Base-by-base conservation (phyloP, 2,329 filamentous ascomycete genomes). In the Lecanosticta acicola region DNA sequence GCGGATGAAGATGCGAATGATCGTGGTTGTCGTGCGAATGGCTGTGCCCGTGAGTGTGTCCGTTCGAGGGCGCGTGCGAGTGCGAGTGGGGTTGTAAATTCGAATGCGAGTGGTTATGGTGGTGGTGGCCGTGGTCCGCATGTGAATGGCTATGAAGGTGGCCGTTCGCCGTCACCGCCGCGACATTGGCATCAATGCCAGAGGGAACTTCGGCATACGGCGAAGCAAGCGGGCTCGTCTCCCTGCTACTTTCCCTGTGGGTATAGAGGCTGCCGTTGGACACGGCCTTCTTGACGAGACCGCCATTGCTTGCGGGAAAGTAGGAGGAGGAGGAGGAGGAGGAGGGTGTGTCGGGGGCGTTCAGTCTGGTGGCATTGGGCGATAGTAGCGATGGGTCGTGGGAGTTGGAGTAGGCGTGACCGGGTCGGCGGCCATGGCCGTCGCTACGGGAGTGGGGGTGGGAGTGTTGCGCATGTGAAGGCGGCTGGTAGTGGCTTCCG, bases 241-340 rank as follows among this genome's bases (percentile, higher is more conserved):
- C 61, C 32, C 56, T 48, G 43, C 59, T 62, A 32, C 49, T 52
- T 46, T 64, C 61, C 43, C 54, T 49, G 46, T 57, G 55, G 24
- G 59, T 57, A 46, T 58, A 58, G 32, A 61, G 53, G 42, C 41
- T 48, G 48, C 49, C 53, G 24, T 57, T 55, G 21, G 57, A 55
- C 41, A 39, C 51, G 33, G 55, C 49, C 42, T 54, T 54, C 41
- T 47, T 47, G 43, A 51, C 49, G 39, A 37, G 33, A 29, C 26
- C 32, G 45, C 44, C 41, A 41, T 43, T 53, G 33, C 9, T 8
- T 3, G 35, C 35, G 19, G 32, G 18, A 14, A 37, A 38, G 32
- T 36, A 43, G n/a, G 26, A 21, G 16, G 41, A 10, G 33, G 7
- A 32, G 37, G 21, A n/a, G 37, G 18, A 38, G 35, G 17, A 18